Evolutionary conservation across 2,329 filamentous ascomycete species (phyloP).

Genomic region (Curvularia hawaiiensis): DNA sequence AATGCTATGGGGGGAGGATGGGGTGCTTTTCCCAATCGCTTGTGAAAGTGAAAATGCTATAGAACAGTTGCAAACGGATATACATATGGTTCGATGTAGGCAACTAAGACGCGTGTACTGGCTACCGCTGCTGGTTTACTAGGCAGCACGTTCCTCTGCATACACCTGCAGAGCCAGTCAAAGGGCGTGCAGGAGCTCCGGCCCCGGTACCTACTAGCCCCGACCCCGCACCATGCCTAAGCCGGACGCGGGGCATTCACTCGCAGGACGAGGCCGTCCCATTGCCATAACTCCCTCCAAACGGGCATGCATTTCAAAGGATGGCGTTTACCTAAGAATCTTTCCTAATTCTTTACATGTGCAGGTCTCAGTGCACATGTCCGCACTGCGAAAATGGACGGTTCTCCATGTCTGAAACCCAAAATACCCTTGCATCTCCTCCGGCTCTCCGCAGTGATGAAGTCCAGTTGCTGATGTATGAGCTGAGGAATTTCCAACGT

Average conservation of each 20-base stretch:
- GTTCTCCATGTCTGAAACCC: neutral
- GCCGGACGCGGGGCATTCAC: slow-evolving; percentile 5
- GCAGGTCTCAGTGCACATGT: neutral
- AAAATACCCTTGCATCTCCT: slow-evolving; percentile 4
- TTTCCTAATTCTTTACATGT: neutral
- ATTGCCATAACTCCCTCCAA: neutral
- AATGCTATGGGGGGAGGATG: neutral
- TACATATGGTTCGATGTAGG: slow-evolving; percentile 3
- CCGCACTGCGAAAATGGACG: neutral
- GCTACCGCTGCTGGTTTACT: neutral
- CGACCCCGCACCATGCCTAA: slow-evolving; percentile 17
- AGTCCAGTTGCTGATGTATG: slow-evolving; percentile 7
- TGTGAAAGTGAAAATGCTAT: neutral
- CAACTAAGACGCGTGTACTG: slow-evolving; percentile 10
- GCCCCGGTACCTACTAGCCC: neutral
- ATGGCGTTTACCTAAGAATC: neutral
- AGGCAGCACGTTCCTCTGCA: neutral
- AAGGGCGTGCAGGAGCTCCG: neutral
- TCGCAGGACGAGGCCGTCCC: neutral
- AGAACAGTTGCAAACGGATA: neutral
- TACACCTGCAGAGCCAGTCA: neutral
- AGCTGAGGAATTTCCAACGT: neutral
- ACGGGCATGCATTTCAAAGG: neutral
- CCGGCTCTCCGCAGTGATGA: slow-evolving; percentile 36
- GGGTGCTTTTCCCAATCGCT: neutral